phyloP scores from a whole-genome alignment of 257 asterid genomes.

The Solanum etuberosum region DNA sequence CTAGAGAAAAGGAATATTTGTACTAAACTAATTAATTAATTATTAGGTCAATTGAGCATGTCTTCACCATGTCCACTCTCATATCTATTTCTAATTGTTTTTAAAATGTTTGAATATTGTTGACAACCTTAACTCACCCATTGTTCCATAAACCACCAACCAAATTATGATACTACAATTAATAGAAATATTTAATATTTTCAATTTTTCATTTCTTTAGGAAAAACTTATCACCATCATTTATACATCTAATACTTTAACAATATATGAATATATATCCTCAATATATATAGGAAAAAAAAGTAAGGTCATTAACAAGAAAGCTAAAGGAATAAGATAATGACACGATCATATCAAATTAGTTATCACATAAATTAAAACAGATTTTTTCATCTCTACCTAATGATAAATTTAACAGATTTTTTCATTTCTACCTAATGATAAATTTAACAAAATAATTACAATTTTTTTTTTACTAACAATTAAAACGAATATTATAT shows the following conservation, averaged over 20 bases:
- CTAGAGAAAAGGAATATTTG: background rate
- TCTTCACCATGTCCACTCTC: background rate
- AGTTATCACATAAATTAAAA: background rate
- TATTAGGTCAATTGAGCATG: background rate
- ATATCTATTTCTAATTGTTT: background rate
- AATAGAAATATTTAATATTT: background rate
- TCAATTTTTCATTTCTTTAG: background rate
- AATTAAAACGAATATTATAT: background rate
- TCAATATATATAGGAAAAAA: too few relatives aligned
- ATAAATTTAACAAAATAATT: background rate
- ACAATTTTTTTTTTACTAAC: background rate
- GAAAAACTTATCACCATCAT: background rate
- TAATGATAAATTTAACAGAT: background rate
- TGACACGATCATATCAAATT: background rate
- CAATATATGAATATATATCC: background rate
- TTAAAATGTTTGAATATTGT: background rate
- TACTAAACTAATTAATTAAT: background rate
- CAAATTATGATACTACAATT: background rate
- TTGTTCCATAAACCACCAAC: background rate
- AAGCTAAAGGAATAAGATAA: background rate
- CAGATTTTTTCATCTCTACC: background rate
- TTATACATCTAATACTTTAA: background rate
- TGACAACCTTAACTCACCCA: background rate
- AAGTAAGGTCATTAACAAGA: background rate
- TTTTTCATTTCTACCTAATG: background rate